A percentile compares a stretch with the other conserved stretches of the same genome.
Evolutionary conservation across 2,329 filamentous ascomycete species (phyloP).

Genomic region (Penicillium sp.): DNA sequence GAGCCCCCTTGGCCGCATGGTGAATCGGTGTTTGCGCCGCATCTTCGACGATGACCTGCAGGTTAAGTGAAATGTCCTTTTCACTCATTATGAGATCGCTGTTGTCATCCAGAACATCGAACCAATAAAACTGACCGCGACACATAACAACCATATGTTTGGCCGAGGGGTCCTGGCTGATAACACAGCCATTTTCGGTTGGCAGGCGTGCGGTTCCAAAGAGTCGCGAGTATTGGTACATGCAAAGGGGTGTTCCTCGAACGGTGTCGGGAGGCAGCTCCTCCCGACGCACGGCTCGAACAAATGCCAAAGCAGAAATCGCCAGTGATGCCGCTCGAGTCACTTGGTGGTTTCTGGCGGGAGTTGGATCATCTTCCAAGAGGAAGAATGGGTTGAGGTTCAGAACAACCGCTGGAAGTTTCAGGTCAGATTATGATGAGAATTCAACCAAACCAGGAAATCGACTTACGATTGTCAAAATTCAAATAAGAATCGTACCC

Average conservation of each 20-base stretch:
- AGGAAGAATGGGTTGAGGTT: constrained; percentile 98
- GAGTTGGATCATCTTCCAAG: constrained; percentile 94
- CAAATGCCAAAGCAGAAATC: constrained; percentile 86
- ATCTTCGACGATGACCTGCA: constrained; percentile 90
- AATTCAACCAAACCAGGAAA: neutral
- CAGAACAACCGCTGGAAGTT: constrained; percentile 71
- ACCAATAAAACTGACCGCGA: constrained; percentile 98
- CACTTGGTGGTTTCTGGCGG: constrained; percentile 93
- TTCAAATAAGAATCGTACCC: constrained; percentile 99
- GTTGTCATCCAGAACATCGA: constrained; percentile 93
- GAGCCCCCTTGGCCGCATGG: constrained; percentile 89
- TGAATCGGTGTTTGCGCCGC: constrained; percentile 86
- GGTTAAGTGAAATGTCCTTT: constrained; percentile 85
- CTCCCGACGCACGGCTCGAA: constrained; percentile 87
- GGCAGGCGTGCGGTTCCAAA: constrained; percentile 95
- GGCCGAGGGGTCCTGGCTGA: constrained; percentile 89
- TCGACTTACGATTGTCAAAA: constrained; percentile 74
- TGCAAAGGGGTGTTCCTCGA: constrained; percentile 82
- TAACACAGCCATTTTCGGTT: constrained; percentile 91
- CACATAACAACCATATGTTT: constrained; percentile 93
- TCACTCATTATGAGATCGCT: constrained; percentile 96
- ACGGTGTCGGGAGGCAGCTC: constrained; percentile 88
- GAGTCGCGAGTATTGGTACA: constrained; percentile 96
- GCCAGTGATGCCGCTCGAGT: constrained; percentile 91
- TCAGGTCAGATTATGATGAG: constrained; percentile 10